Conservation (phyloP, 495 filamentous ascomycete genomes). For the Barbatosphaeria neglecta region DNA sequence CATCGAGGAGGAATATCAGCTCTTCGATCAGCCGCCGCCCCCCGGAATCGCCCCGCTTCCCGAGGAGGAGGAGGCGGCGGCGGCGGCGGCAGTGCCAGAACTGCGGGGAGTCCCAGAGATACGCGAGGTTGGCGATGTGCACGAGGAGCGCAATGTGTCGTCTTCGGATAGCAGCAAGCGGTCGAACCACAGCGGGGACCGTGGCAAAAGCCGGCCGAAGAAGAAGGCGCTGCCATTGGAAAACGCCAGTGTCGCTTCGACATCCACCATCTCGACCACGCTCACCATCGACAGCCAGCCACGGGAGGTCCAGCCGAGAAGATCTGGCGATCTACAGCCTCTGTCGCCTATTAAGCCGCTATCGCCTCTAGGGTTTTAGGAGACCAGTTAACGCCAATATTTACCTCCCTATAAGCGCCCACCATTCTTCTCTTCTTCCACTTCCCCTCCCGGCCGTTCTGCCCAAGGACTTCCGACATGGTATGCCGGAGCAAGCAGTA, state of each 20-base stretch:
- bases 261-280: constrained; percentile 26
- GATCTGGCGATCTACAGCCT: constrained; percentile 30
- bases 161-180: constrained; percentile 54
- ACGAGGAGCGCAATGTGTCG: constrained; percentile 49
- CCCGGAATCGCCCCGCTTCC: constrained; percentile 9
- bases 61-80: constrained; percentile 5
- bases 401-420: not conserved
- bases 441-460: not conserved
- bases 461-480: too few relatives aligned
- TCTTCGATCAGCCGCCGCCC: constrained; percentile 42
- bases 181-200: constrained; percentile 12
- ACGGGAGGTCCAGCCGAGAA: constrained; percentile 22
- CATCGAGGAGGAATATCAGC: constrained; percentile 58
- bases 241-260: constrained; percentile 18
- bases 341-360: constrained; percentile 64
- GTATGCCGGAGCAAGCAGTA: too few relatives aligned
- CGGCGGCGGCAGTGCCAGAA: constrained; percentile 7
- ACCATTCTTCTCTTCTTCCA: not conserved
- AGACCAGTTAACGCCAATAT: too few relatives aligned
- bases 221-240: constrained; percentile 26
- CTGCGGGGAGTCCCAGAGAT: not conserved
- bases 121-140: constrained; percentile 10
- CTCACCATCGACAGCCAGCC: constrained; percentile 30
- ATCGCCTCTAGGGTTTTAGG: constrained; percentile 51
- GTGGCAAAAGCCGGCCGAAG: constrained; percentile 8